Base-by-base conservation (phyloP, 2,329 filamentous ascomycete genomes). In the Fusarium sp. region DNA sequence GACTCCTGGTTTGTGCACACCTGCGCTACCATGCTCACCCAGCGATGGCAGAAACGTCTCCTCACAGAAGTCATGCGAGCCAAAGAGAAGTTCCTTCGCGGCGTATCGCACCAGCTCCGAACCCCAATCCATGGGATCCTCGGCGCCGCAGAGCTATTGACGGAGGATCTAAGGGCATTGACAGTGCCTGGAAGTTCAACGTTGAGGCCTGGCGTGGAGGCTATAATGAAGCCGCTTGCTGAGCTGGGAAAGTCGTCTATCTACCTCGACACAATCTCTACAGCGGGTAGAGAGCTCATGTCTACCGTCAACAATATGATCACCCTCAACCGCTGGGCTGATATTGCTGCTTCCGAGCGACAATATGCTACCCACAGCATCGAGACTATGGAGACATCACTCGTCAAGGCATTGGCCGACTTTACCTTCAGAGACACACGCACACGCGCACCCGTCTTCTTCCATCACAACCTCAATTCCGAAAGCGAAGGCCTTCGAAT, bases 71-170 rank as follows among this genome's bases (percentile, higher is more conserved):
- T 83, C 0, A 79, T 85, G 63, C 75, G 76, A 18, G 83, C 84
- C 0, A 86, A 86, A 59, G 84, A 86, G 4, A 81, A 75, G 7
- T 87, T 87, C 62, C 76, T 87, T 2, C 80, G 85, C 8, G 83
- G 84, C 1, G 82, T 87, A 14, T 85, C 84, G 0, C 85, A 87
- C 59, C 84, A 86, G 41, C 81, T 87, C 1, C 81, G 85, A 42
- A 87, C 85, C 1, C 85, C 85, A 0, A 85, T 87, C 9, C 85
- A 87, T 39, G 85, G 85, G 0, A 85, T 87, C 6, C 79, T 87
- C 0, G 81, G 80, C 3, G 80, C 79, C 3, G 75, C 75, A 3
- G 80, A 87, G 22, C 73, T 87, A 0, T 75, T 86, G 3, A 81
- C 80, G 1, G 85, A 86, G 62, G 85, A 86, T 42, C 64, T 85